Evolutionary conservation across 2,329 filamentous ascomycete species (phyloP).

Genomic region (Sclerotiophoma versabilis): DNA sequence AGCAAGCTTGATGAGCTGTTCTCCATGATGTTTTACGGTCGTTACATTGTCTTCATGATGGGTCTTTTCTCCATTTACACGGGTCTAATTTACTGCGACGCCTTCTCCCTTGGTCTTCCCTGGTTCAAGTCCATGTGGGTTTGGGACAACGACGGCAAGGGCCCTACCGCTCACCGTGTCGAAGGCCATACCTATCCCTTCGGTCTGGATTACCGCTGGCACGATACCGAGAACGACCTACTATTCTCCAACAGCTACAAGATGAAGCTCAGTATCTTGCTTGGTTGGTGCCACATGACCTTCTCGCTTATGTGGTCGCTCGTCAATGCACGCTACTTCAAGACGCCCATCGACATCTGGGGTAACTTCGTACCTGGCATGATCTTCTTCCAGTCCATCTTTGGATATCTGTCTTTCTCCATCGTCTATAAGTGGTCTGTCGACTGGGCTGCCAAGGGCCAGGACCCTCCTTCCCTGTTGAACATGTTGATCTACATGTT

Average conservation of each 20-base stretch:
- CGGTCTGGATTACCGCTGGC: conserved; percentile 95
- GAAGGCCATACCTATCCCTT: conserved; percentile 89
- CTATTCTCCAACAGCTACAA: conserved; percentile 99
- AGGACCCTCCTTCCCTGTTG: conserved; percentile 81
- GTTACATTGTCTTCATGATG: conserved; percentile 99
- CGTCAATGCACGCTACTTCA: conserved; percentile 94
- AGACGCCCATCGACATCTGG: conserved; percentile 93
- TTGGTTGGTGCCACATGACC: conserved; percentile 99
- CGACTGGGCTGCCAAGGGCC: conserved; percentile 75
- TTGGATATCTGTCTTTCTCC: conserved; percentile 91
- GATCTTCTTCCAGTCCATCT: conserved; percentile 99
- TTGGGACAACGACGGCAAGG: conserved; percentile 73
- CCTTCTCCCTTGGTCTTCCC: conserved; percentile 91
- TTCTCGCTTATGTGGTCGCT: conserved; percentile 94
- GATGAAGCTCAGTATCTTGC: conserved; percentile 99
- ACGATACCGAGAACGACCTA: conserved; percentile 91
- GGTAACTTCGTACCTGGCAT: conserved; percentile 97
- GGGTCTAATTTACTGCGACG: conserved; percentile 96
- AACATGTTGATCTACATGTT: conserved; percentile 99
- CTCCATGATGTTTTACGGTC: conserved; percentile 97
- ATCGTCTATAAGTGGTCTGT: conserved; percentile 98
- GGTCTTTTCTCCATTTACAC: conserved; percentile 96
- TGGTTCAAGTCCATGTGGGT: conserved; percentile 91
- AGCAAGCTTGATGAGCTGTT: conserved; percentile 98
- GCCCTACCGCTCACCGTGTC: conserved; percentile 69